Conservation (phyloP, 805 yeast genomes). For the Metschnikowia koreensis region DNA sequence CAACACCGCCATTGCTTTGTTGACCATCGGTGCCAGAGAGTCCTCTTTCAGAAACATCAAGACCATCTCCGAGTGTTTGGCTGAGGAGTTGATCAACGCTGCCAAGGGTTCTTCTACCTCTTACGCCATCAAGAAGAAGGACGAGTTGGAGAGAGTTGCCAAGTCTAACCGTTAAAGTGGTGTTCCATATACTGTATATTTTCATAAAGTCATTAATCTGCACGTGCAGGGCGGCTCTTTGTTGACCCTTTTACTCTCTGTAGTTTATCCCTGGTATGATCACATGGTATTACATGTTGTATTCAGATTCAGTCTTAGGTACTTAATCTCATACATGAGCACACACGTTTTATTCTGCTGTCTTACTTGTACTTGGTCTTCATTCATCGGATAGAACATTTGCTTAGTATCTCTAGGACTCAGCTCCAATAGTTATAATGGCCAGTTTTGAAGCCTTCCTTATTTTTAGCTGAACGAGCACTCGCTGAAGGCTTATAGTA, state of each 20-base stretch:
- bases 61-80: conserved; percentile 99
- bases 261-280: not conserved
- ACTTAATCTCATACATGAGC: no score
- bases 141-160: conserved; percentile 99
- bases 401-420: no score
- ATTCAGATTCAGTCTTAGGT: no score
- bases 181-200: conserved; percentile 23
- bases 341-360: no score
- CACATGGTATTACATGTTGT: no score
- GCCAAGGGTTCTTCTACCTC: conserved; percentile 99
- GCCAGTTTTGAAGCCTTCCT: no score
- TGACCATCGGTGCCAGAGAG: conserved; percentile 99
- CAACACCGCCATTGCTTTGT: conserved; percentile 96
- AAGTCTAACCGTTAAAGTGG: conserved; percentile 97
- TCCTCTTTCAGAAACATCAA: conserved; percentile 99
- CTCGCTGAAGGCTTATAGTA: no score
- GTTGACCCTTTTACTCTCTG: not conserved
- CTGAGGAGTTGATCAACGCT: conserved; percentile 99
- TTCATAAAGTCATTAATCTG: conserved; percentile 22
- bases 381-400: no score
- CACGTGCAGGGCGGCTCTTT: not conserved
- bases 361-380: no score
- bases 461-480: no score
- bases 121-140: conserved; percentile 99
- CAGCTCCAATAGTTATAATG: no score